Evolutionary conservation across 1,139 yeast species (phyloP), one percentile per base, ranked within the genome.

Genomic region (Diutina sp.): DNA sequence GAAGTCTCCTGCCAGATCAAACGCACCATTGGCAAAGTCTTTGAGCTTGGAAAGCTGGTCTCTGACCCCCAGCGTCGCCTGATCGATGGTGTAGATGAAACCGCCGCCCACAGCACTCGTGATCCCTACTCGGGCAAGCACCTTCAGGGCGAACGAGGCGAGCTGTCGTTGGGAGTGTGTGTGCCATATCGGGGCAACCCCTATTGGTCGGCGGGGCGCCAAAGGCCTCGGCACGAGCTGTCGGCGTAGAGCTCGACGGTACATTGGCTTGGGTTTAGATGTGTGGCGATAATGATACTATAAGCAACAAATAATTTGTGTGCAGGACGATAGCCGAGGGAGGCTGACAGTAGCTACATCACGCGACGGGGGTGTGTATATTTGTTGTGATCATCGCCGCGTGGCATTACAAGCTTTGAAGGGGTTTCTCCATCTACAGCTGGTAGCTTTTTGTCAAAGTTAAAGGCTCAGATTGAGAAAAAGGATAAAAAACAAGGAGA

Each of bases 1-100:
- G 18, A 63, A 63, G 30, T 50, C 53, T 8, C 51, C 51, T 4
- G 51, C 51, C 51, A 47, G 51, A 29, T 47, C 51, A 12, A 47
- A 14, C 18, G 51, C 51, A 4, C 51, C 51, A 47, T 30, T 25
- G 21, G 51, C 51, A 47, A 47, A 47, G 35, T 47, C 51, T 28
- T 47, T 47, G n/a, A 47, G 38, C 14, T 47, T 47, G 5, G 35
- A 30, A 28, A 47, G 30, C 16, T 30, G n/a, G 25, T 47, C 51
- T 12, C 51, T n/a, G 21, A 47, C 51, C 14, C 51, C 51, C 7
- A 38, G 16, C n/a, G 51, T 47, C 21, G 51, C 51, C 30, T 47
- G 51, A 11, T 47, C 51, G 2, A 47, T n/a, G 21, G 51, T 25
- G 16, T 47, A 47, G 12, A 30, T 30, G 30, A 47, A 11, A 8